phyloP scores from a whole-genome alignment of 1,139 yeast species.

The Hyphopichia burtonii region DNA sequence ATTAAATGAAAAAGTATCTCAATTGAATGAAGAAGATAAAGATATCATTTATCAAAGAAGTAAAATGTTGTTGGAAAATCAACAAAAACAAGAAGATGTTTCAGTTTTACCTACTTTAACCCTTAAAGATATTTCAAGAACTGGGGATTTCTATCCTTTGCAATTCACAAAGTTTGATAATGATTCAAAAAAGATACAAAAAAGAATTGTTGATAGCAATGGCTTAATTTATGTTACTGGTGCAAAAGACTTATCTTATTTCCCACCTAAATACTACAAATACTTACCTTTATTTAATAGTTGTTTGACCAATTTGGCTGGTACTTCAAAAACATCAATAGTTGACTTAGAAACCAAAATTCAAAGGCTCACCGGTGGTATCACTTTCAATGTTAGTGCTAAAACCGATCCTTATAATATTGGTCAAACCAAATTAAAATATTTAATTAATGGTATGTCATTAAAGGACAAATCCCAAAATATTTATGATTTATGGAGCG shows the following conservation, averaged over 20 bases:
- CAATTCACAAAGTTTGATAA: constrained; percentile 29
- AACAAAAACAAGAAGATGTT: constrained; percentile 67
- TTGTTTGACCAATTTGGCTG: constrained; percentile 77
- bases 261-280: constrained; percentile 62
- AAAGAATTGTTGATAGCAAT: constrained; percentile 64
- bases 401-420: constrained; percentile 56
- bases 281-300: constrained; percentile 77
- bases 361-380: constrained; percentile 81
- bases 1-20: constrained; percentile 41
- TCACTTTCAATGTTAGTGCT: constrained; percentile 58
- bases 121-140: constrained; percentile 66
- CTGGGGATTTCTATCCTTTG: constrained; percentile 43
- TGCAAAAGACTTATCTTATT: constrained; percentile 49
- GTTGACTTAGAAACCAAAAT: constrained; percentile 84
- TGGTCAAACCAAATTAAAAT: constrained; percentile 43
- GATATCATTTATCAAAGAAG: constrained; percentile 62
- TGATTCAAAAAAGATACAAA: constrained; percentile 29
- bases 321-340: constrained; percentile 68
- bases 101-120: constrained; percentile 78
- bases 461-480: constrained; percentile 62
- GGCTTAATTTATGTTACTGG: constrained; percentile 74
- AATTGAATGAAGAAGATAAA: constrained; percentile 56
- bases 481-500: constrained; percentile 65
- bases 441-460: constrained; percentile 65
- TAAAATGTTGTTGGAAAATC: constrained; percentile 56